phyloP scores from a whole-genome alignment of 2,329 filamentous ascomycete genomes.

The Setomelanomma holmii region DNA sequence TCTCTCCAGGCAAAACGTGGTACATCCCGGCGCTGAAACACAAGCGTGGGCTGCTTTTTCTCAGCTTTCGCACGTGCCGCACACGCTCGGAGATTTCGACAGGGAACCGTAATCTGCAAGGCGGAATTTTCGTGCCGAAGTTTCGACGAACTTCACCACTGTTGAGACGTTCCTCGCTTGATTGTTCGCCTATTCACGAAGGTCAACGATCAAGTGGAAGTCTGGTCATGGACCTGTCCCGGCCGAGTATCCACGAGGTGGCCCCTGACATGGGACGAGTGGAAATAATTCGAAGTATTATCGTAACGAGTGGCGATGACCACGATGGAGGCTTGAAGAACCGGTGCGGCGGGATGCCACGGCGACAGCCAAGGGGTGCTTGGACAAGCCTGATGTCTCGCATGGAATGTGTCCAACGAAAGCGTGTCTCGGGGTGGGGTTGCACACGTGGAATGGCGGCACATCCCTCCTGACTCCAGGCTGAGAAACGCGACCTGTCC shows the following conservation, averaged over 20 bases:
- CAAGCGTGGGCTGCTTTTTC: conserved; percentile 15
- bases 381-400: conserved; percentile 40
- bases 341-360: conserved; percentile 27
- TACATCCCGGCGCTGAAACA: conserved; percentile 21
- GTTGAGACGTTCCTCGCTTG: conserved; percentile 1
- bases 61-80: conserved; percentile 21
- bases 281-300: conserved; percentile 13
- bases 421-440: conserved; percentile 26
- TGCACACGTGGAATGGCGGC: conserved; percentile 33
- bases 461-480: conserved; percentile 15
- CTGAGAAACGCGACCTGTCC: conserved; percentile 20
- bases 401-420: conserved; percentile 33
- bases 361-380: conserved; percentile 31
- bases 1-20: conserved; percentile 6
- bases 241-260: not conserved
- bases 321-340: conserved; percentile 25
- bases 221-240: conserved; percentile 4
- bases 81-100: conserved; percentile 19
- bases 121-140: conserved; percentile 15
- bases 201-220: no score
- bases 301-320: conserved; percentile 20
- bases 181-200: conserved; percentile 1
- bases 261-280: conserved; percentile 3
- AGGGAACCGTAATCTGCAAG: conserved; percentile 9
- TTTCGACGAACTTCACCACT: conserved; percentile 2